Percentiles rank a stretch among this genome's conserved stretches.
Conservation (phyloP, 2,329 filamentous ascomycete species). For the Botryotinia convoluta region DNA sequence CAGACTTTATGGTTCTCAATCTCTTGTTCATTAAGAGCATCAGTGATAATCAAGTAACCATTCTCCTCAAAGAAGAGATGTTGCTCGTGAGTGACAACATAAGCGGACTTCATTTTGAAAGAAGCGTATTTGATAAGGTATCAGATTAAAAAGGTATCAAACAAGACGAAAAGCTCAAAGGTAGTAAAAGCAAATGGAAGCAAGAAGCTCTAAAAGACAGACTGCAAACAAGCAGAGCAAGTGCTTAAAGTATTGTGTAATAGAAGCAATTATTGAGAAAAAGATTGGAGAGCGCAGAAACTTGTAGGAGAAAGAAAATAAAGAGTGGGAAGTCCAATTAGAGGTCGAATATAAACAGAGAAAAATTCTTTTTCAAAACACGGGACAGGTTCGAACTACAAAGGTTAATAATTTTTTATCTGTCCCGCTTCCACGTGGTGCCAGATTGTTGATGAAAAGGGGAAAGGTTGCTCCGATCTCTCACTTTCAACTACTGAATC, state of each 20-base stretch:
- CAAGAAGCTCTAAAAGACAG: background rate
- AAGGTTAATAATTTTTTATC: background rate
- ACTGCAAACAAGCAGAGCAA: background rate
- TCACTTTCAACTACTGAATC: background rate
- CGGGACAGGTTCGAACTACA: background rate
- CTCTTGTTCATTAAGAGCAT: slow-evolving; percentile 32
- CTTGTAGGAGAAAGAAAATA: background rate
- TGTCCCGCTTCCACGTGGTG: background rate
- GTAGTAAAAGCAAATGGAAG: background rate
- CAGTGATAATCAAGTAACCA: slow-evolving; percentile 37
- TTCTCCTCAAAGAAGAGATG: slow-evolving; percentile 33
- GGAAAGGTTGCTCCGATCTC: background rate
- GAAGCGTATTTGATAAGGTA: background rate
- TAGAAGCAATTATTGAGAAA: background rate
- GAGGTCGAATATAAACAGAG: background rate
- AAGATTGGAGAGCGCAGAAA: background rate
- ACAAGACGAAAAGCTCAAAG: background rate
- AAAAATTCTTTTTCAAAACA: background rate
- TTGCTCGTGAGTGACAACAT: background rate
- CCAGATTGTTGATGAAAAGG: background rate
- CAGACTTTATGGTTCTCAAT: slow-evolving; percentile 33
- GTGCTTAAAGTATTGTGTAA: background rate
- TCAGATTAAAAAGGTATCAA: background rate
- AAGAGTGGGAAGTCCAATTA: background rate
- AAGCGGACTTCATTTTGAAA: background rate